Base-by-base conservation (phyloP, 1,139 yeast genomes). In the Blastobotrys illinoisensis region DNA sequence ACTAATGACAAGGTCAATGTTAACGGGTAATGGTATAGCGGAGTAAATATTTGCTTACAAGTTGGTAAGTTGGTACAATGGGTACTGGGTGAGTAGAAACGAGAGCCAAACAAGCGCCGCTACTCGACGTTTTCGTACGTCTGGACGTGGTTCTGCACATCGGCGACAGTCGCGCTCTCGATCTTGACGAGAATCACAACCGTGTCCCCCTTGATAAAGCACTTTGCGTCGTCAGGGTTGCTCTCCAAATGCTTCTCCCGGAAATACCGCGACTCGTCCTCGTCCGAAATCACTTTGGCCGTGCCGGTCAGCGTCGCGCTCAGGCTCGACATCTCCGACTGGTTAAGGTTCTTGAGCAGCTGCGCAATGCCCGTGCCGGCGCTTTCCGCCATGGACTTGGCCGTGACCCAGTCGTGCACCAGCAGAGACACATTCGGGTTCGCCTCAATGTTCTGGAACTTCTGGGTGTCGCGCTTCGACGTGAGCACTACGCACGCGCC, bases 321-420 rank as follows among this genome's bases (percentile, higher is more conserved):
- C 54, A 88, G 83, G 58, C 89, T 81, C 54, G 88, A 81, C 58
- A 88, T 67, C 67, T 88, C 95, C 19, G 81, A 76, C 65, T 85
- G 90, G 68, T 90, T 90, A 66, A 90, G 73, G 59, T 81, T 82
- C 57, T 86, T 83, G 58, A 90, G 75, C 54, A 87, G 70, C 64
- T 83, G 85, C 58, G 84, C 76, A 54, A 88, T 72, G 5, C 58
- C 62, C 18, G 60, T 66, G 44, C 54, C 58, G 21, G 79, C 73
- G 60, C 75, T 73, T 48, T 79, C 67, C 53, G 78, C 65, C 44
- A 72, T 59, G 58, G 71, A 69, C 62, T 80, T 80, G 3, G 85
- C 81, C 16, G 86, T 78, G 40, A 83, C 81, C 96, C 96, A 88
- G 66, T 90, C 97, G 66, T 90, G 97, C 47, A 90, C 82, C 54